phyloP scores from a whole-genome alignment of 306 rosid species.

The Gynostemma pentaphyllum region DNA sequence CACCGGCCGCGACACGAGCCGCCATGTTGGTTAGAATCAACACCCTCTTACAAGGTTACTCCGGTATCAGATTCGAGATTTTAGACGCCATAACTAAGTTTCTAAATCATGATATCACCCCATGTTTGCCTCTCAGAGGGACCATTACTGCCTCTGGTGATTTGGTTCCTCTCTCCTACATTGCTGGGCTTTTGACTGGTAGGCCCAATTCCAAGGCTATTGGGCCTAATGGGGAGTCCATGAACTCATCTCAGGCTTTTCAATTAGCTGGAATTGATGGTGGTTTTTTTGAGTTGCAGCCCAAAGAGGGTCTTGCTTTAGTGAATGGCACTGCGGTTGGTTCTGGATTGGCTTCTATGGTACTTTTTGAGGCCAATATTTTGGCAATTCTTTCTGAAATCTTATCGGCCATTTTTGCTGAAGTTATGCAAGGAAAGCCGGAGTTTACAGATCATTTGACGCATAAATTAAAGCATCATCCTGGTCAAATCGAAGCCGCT shows the following conservation, averaged over 20 bases:
- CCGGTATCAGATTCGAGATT: conserved; percentile 74
- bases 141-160: conserved; percentile 84
- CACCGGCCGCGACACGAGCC: conserved; percentile 70
- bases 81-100: conserved; percentile 71
- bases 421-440: conserved; percentile 85
- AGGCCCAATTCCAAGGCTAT: conserved; percentile 69
- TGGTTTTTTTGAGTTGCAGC: conserved; percentile 77
- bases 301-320: conserved; percentile 81
- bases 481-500: conserved; percentile 97
- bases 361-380: conserved; percentile 67
- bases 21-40: conserved; percentile 87
- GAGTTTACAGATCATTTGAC: conserved; percentile 85
- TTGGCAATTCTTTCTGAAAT: conserved; percentile 47
- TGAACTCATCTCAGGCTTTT: conserved; percentile 53
- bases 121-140: conserved; percentile 75
- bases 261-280: conserved; percentile 41
- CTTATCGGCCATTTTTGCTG: conserved; percentile 68
- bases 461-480: conserved; percentile 80
- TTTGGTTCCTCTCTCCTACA: conserved; percentile 72
- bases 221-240: conserved; percentile 52
- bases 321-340: conserved; percentile 96
- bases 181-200: conserved; percentile 65
- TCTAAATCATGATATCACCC: conserved; percentile 60
- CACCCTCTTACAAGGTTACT: conserved; percentile 87
- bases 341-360: conserved; percentile 74